Evolutionary conservation across 768 basidiomycete genomes (phyloP), one percentile per base, ranked within the genome.

Genomic region (Paxillus ammoniavirescens): DNA sequence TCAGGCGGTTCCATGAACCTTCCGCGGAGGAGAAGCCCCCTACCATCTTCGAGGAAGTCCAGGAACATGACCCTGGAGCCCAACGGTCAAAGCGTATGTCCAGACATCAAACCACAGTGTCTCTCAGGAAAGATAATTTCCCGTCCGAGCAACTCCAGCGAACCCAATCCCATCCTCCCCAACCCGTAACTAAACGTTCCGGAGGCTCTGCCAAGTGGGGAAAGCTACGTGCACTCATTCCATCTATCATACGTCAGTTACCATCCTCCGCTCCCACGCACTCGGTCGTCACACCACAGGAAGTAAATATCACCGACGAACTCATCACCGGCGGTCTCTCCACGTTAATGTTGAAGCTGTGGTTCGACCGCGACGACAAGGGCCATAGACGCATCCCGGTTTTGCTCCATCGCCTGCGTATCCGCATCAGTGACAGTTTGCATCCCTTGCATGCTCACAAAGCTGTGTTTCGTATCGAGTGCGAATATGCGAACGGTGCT

Each of bases 401-500:
- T 30, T 75, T 93, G 45, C 77, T 94, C 49, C 87, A 93, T 65
- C 83, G 91, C 23, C 75, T 95, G 44, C 82, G 91, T 37, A 86
- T 95, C 52, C 87, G 89, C 10, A 81, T 95, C 54, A 91, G 86
- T 61, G 93, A 95, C 69, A 92, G 90, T 55, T 65, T 94, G 26
- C 86, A 93, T 71, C 90, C 91, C 5, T 74, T 90, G 58, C 83
- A 92, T 57, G 79, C 82, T 18, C 73, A 82, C 42, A 89, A 89
- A 64, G 83, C 90, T 5, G 84, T 92, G 2, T 95, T 95, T 67
- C 83, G 92, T 14, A 93, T 95, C 60, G 93, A 95, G 70, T 98
- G 94, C 67, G 91, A 97, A 70, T 98, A 99, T 68, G 96, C 93
- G 0, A 94, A 96, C 59, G 93, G 93, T 18, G 86, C 87, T 12